Percentiles rank a stretch among this genome's conserved stretches.
phyloP scores from a whole-genome alignment of 805 yeast genomes.

The Starmerella apis region DNA sequence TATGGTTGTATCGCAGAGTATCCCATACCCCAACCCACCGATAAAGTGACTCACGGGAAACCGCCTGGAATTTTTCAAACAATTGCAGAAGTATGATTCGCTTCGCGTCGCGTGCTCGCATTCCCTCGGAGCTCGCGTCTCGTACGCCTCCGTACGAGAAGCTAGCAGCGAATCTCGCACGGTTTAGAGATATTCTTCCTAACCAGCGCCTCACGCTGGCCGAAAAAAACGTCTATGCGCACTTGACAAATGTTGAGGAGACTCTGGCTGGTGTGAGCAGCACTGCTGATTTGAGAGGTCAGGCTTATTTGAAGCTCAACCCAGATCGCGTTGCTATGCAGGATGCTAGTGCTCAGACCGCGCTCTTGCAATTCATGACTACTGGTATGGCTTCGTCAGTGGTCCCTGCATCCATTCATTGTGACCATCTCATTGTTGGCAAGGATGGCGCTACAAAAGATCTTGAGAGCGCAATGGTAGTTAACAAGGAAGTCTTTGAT shows the following conservation, averaged over 20 bases:
- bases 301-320: slow-evolving; percentile 77
- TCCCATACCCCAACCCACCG: slow-evolving; percentile 10
- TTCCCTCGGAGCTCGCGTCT: slow-evolving; percentile 52
- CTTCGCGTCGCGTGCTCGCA: slow-evolving; percentile 26
- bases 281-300: slow-evolving; percentile 60
- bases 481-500: slow-evolving; percentile 91
- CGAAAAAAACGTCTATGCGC: slow-evolving; percentile 89
- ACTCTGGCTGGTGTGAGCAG: slow-evolving; percentile 45
- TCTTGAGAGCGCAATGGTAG: slow-evolving; percentile 64
- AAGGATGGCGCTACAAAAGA: slow-evolving; percentile 84
- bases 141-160: slow-evolving; percentile 85
- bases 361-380: slow-evolving; percentile 95
- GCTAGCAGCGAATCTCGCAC: slow-evolving; percentile 50
- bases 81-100: slow-evolving; percentile 11
- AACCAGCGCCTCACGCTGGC: slow-evolving; percentile 80
- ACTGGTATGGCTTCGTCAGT: slow-evolving; percentile 80
- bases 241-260: slow-evolving; percentile 79
- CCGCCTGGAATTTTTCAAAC: slow-evolving; percentile 7
- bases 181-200: slow-evolving; percentile 51
- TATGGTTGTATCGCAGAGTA: neutral
- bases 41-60: slow-evolving; percentile 5
- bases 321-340: slow-evolving; percentile 99
- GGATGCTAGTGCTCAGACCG: slow-evolving; percentile 99
- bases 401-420: slow-evolving; percentile 92
- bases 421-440: slow-evolving; percentile 97